Base-by-base conservation (phyloP, 306 rosid species). In the Fagus sylvatica region DNA sequence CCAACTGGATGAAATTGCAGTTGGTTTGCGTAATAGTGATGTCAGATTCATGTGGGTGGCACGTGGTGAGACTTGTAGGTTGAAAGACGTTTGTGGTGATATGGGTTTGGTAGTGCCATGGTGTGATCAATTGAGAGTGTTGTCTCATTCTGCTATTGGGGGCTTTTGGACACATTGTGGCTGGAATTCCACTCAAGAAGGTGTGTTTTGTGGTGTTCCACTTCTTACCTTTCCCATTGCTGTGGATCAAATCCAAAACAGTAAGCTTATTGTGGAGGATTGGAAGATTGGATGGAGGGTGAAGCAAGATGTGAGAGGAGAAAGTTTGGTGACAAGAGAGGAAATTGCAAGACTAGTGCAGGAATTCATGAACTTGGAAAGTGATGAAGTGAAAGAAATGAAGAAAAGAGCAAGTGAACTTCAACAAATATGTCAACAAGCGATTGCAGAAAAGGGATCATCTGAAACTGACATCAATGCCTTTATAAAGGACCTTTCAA, bases 101-200 rank as follows among this genome's bases (percentile, higher is more conserved):
- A 48, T 17, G 78, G 90, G 91, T 3, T 17, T 85, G 17, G 75
- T 84, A 13, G 75, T 88, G 30, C 54, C 79, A 1, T 90, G 89
- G 89, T 90, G 94, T 84, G 94, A 90, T 72, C 94, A 90, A 61
- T 69, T 90, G 79, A 86, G 49, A 41, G 90, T 90, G 17, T 66
- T 90, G 81, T 78, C 53, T 2, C 96, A 91, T 62, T 51, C 75
- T 72, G 70, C 90, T n/a, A 16, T 87, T 0, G 90, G 89, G n/a
- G 93, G 93, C 2, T 91, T 78, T 62, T 87, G 88, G 89, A 72
- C 83, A 32, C 89, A 91, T 15, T 88, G 93, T 64, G 96, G 93
- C 4, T 90, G 91, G 93, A 90, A 78, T 78, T 88, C 96, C 0
- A 76, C 77, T 2, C 56, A 77, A 6, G 96, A 91, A 76, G 90